Evolutionary conservation across 129 eudicot genomes (phyloP).

Genomic region (Helianthus tuberosus): DNA sequence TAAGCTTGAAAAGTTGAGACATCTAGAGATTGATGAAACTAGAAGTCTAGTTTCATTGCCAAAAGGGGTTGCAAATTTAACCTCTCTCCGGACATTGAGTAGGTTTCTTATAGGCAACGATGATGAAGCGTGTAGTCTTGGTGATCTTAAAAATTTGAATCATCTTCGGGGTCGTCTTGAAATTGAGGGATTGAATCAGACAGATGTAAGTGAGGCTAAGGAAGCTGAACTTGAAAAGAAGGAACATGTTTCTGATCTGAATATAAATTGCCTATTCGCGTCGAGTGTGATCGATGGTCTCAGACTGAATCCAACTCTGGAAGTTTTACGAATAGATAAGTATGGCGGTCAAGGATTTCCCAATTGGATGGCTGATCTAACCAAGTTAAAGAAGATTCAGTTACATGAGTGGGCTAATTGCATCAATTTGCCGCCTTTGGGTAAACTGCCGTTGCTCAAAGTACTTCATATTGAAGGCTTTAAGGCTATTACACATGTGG

Average conservation of each 20-base stretch:
- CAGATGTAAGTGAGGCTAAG: constrained; percentile 12
- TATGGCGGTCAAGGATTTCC: constrained; percentile 20
- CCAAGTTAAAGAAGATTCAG: constrained; percentile 8
- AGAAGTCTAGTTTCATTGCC: constrained; percentile 4
- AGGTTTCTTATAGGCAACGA: constrained; percentile 12
- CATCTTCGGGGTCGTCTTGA: constrained; percentile 21
- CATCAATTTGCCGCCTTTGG: constrained; percentile 19
- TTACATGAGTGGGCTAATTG: constrained; percentile 8
- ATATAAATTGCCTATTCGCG: constrained; percentile 6
- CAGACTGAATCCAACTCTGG: background rate
- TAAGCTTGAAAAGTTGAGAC: constrained; percentile 15
- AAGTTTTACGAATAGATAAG: constrained; percentile 2
- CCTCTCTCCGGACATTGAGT: constrained; percentile 23
- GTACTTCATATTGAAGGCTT: constrained; percentile 12
- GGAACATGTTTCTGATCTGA: constrained; percentile 8
- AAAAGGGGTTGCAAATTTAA: constrained; percentile 15
- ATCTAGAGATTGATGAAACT: constrained; percentile 18
- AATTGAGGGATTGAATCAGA: constrained; percentile 7
- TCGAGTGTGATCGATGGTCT: constrained; percentile 18
- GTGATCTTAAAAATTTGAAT: constrained; percentile 16
- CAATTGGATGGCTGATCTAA: constrained; percentile 8
- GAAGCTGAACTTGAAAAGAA: constrained; percentile 21
- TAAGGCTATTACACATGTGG: constrained; percentile 14
- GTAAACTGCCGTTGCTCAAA: constrained; percentile 16
- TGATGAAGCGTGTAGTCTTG: constrained; percentile 3